Percentiles rank a stretch among this genome's conserved stretches.
These are phyloP conservation scores for Pouteria glomerata DNA, from an alignment of 148 eudicot species.

Conservation along the genomic window DNA sequence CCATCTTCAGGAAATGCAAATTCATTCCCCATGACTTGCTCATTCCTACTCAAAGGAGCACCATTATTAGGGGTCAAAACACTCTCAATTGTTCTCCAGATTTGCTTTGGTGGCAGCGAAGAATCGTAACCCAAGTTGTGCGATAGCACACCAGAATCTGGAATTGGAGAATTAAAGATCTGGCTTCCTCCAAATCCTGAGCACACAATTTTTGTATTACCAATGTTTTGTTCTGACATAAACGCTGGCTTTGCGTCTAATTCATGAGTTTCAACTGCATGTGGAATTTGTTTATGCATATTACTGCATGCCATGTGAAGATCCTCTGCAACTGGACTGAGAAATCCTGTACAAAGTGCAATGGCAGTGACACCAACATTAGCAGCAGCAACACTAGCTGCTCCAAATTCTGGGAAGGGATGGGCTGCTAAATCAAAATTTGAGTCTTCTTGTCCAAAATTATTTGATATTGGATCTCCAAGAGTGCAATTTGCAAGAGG, in stretches of 20 bases:
- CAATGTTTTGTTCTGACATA: neutral
- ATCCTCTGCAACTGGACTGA: slow-evolving; percentile 17
- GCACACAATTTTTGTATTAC: slow-evolving; percentile 11
- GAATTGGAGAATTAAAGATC: slow-evolving; percentile 18
- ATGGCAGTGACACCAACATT: slow-evolving; percentile 12
- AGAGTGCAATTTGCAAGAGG: slow-evolving; percentile 14
- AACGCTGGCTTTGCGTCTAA: slow-evolving; percentile 16
- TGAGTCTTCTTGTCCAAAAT: slow-evolving; percentile 27
- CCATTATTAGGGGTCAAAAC: slow-evolving; percentile 27
- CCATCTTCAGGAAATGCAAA: slow-evolving; percentile 22
- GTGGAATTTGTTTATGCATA: slow-evolving; percentile 15
- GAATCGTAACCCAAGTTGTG: slow-evolving; percentile 39
- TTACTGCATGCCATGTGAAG: slow-evolving; percentile 17
- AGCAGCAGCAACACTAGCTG: slow-evolving; percentile 18
- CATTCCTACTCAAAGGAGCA: slow-evolving; percentile 16
- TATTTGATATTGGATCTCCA: slow-evolving; percentile 28
- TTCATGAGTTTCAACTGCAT: slow-evolving; percentile 23
- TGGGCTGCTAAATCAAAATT: slow-evolving; percentile 19
- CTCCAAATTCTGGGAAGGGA: slow-evolving; percentile 21
- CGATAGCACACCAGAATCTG: slow-evolving; percentile 33
- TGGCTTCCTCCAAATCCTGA: slow-evolving; percentile 27
- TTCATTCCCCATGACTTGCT: slow-evolving; percentile 15
- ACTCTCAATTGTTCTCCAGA: slow-evolving; percentile 30
- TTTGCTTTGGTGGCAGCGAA: slow-evolving; percentile 34
- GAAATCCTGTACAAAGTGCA: slow-evolving; percentile 15